Percentiles rank a stretch among this genome's conserved stretches.
Evolutionary conservation across 371 early-diverging fungal genomes (phyloP).

Genomic region (Parasitella parasitica): DNA sequence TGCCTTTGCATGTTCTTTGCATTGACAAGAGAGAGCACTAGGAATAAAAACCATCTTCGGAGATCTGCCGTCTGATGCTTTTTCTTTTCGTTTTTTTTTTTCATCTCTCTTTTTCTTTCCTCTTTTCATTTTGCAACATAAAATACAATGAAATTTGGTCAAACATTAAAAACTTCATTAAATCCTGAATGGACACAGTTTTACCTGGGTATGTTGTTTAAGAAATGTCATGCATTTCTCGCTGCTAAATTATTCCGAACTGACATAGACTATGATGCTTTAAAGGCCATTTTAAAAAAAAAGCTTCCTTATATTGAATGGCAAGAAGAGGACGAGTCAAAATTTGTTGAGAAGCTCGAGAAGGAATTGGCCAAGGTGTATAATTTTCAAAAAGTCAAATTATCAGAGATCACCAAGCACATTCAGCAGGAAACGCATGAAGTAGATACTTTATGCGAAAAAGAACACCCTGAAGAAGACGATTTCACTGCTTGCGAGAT

Average conservation of each 20-base stretch:
- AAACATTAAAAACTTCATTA: conserved; percentile 72
- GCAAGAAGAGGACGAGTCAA: conserved; percentile 77
- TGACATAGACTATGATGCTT: conserved; percentile 67
- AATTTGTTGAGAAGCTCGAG: conserved; percentile 84
- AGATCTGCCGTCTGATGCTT: too few species aligned
- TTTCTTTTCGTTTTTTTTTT: too few species aligned
- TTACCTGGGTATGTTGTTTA: conserved; percentile 35
- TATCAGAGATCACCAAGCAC: conserved; percentile 82
- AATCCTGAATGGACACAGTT: conserved; percentile 79
- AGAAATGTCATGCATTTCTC: background rate
- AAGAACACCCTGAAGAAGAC: conserved; percentile 62
- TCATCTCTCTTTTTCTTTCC: too few species aligned
- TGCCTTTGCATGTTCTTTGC: too few species aligned
- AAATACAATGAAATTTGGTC: conserved; percentile 87
- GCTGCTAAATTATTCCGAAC: background rate
- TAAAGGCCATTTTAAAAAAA: conserved; percentile 78
- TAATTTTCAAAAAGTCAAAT: conserved; percentile 86
- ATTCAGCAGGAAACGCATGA: conserved; percentile 72
- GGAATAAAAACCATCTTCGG: too few species aligned
- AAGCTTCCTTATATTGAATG: conserved; percentile 37
- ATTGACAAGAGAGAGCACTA: too few species aligned
- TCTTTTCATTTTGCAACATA: too few species aligned
- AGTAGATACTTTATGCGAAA: conserved; percentile 55
- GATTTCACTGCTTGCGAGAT: conserved; percentile 70
- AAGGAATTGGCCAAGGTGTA: conserved; percentile 92